Evolutionary conservation across 1,139 yeast species (phyloP).

Genomic region (Zygosaccharomyces pseudobailii): DNA sequence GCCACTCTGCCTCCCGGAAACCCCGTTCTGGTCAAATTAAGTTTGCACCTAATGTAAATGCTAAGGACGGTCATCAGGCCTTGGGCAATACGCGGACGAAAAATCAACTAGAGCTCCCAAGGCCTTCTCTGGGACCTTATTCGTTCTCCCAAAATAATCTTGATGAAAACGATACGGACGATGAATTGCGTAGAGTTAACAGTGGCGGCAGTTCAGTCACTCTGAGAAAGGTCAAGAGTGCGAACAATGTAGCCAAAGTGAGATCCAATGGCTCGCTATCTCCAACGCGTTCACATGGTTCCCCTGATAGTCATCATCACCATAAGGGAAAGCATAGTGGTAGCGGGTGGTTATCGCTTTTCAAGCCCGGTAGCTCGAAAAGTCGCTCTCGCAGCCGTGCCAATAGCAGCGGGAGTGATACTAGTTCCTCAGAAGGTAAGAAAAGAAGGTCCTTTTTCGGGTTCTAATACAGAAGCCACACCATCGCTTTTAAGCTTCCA

Average conservation of each 20-base stretch:
- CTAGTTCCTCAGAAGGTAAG: conserved; percentile 6
- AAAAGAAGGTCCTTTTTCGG: conserved; percentile 9
- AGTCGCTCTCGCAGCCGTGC: conserved; percentile 17
- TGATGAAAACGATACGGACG: neutral
- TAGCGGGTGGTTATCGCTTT: conserved; percentile 17
- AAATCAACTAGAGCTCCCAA: neutral
- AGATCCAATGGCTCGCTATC: conserved; percentile 17
- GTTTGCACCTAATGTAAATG: conserved; percentile 20
- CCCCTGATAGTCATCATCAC: conserved; percentile 2
- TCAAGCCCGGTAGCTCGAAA: conserved; percentile 11
- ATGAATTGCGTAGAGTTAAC: neutral
- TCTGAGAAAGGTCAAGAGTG: conserved; percentile 9
- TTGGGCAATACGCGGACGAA: conserved; percentile 10
- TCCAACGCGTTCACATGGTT: neutral
- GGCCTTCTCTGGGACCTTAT: neutral
- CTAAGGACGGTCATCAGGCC: conserved; percentile 16
- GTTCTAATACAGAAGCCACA: neutral
- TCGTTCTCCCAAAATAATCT: neutral
- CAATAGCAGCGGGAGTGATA: conserved; percentile 18
- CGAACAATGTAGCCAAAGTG: conserved; percentile 11
- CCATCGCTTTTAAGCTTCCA: neutral
- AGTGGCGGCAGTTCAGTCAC: conserved; percentile 6
- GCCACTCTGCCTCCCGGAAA: conserved; percentile 3
- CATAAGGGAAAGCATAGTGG: conserved; percentile 9
- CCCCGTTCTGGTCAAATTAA: conserved; percentile 18